phyloP scores from a whole-genome alignment of 495 filamentous ascomycete species.

The Cladorrhinum samala region DNA sequence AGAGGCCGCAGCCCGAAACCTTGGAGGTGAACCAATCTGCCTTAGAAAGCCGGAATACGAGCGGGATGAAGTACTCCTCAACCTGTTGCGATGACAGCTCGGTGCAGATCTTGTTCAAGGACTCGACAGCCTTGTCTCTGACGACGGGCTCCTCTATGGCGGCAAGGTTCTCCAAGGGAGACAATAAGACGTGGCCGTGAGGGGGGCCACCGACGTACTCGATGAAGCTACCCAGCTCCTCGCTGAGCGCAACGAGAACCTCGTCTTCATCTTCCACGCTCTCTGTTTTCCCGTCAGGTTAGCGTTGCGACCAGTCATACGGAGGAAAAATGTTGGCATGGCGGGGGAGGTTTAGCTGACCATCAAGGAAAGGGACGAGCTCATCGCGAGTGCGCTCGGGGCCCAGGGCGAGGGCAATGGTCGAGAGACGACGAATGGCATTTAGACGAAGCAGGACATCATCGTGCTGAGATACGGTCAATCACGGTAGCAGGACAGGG shows the following conservation, averaged over 20 bases:
- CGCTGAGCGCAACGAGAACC: constrained; percentile 91
- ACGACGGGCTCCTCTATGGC: constrained; percentile 98
- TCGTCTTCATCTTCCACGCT: constrained; percentile 99
- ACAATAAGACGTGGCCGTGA: constrained; percentile 91
- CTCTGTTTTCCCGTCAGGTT: constrained; percentile 50
- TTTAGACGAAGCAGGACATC: constrained; percentile 96
- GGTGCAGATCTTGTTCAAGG: constrained; percentile 95
- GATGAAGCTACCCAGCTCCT: constrained; percentile 91
- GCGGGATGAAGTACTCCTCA: constrained; percentile 93
- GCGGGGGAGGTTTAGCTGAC: constrained; percentile 48
- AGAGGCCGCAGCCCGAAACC: constrained; percentile 93
- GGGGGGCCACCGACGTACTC: constrained; percentile 95
- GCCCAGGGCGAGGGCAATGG: constrained; percentile 92
- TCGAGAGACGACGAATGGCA: constrained; percentile 95
- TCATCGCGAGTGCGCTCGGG: constrained; percentile 94
- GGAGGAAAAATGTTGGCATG: constrained; percentile 2
- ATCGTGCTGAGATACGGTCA: constrained; percentile 80
- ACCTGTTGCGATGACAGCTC: constrained; percentile 85
- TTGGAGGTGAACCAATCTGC: constrained; percentile 99
- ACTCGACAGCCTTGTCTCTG: constrained; percentile 97
- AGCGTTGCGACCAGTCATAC: constrained; percentile 10
- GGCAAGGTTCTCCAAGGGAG: constrained; percentile 93
- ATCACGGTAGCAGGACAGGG: too few relatives aligned
- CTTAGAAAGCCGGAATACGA: constrained; percentile 90
- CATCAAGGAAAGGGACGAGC: constrained; percentile 96